A percentile compares a stretch with the other conserved stretches of the same genome.
Evolutionary conservation across 2,329 filamentous ascomycete genomes (phyloP).

Genomic region (Xylariaceae sp.): DNA sequence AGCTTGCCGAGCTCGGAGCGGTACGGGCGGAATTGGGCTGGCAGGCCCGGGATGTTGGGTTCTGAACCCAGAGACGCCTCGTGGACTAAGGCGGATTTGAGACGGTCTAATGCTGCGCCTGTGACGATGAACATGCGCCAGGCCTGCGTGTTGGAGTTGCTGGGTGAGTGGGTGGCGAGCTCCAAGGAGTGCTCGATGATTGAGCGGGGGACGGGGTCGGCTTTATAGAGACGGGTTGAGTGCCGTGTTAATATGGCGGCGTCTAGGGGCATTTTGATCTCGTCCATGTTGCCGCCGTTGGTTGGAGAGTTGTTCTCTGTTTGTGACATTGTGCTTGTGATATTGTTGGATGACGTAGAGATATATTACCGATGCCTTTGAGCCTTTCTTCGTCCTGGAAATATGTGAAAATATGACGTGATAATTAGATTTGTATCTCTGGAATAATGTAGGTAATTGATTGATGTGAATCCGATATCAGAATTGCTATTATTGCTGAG

Average conservation of each 20-base stretch:
- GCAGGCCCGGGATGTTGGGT: conserved; percentile 6
- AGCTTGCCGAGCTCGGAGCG: conserved; percentile 14
- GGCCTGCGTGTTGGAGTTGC: conserved; percentile 22
- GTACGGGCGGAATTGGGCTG: conserved; percentile 6
- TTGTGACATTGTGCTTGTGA: no score
- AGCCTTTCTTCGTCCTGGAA: no score
- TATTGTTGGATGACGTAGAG: no score
- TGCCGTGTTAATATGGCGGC: conserved; percentile 19
- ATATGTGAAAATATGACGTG: no score
- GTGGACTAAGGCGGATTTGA: conserved; percentile 5
- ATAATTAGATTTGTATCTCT: no score
- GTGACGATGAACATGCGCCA: conserved; percentile 18
- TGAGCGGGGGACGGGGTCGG: conserved; percentile 6
- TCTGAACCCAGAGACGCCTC: conserved; percentile 3
- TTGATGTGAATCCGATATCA: no score
- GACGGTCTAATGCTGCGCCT: conserved; percentile 5
- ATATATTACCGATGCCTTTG: no score
- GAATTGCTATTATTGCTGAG: no score
- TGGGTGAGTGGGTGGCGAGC: conserved; percentile 16
- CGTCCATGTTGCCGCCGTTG: not conserved
- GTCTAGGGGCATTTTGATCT: conserved; percentile 13
- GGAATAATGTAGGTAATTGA: no score
- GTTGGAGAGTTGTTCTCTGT: no score
- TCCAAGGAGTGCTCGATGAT: conserved; percentile 10
- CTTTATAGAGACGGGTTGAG: conserved; percentile 14